phyloP scores from a whole-genome alignment of 78 protist species.

The Acrasis kona region DNA sequence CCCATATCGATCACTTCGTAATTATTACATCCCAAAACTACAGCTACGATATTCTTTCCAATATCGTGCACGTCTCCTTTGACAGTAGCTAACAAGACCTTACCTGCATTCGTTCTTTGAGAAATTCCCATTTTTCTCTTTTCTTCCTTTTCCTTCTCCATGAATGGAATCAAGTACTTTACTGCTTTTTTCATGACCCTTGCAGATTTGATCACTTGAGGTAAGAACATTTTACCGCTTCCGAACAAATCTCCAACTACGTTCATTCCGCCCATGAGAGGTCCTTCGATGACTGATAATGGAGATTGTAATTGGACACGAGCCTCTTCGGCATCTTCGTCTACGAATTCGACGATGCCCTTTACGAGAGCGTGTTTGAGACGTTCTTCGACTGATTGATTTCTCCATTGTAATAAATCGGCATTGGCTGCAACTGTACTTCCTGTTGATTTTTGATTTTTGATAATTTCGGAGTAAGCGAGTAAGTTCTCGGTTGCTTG shows the following conservation, averaged over 20 bases:
- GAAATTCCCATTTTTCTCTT: not conserved
- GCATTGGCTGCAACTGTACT: not conserved
- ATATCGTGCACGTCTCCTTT: slow-evolving; percentile 99
- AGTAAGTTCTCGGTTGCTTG: slow-evolving; percentile 28
- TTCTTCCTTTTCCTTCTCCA: slow-evolving; percentile 82
- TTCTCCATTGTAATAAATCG: slow-evolving; percentile 78
- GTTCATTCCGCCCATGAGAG: slow-evolving; percentile 95
- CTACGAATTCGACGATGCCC: slow-evolving; percentile 82
- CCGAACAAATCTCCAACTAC: slow-evolving; percentile 96
- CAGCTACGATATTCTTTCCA: slow-evolving; percentile 97
- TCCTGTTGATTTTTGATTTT: not conserved
- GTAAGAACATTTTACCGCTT: slow-evolving; percentile 97
- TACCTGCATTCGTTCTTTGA: not conserved
- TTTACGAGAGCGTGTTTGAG: slow-evolving; percentile 79
- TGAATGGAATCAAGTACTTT: slow-evolving; percentile 87
- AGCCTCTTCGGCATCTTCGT: slow-evolving; percentile 88
- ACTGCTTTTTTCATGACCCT: slow-evolving; percentile 98
- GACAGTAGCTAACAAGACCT: slow-evolving; percentile 90
- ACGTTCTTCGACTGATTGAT: slow-evolving; percentile 56
- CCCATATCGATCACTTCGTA: slow-evolving; percentile 88
- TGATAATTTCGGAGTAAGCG: not conserved
- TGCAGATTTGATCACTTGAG: slow-evolving; percentile 95
- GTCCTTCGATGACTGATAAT: slow-evolving; percentile 84
- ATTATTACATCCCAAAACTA: slow-evolving; percentile 96
- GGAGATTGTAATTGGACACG: slow-evolving; percentile 39